phyloP scores from a whole-genome alignment of 1,284 basidiomycete genomes.

The Thecaphora thlaspeos region DNA sequence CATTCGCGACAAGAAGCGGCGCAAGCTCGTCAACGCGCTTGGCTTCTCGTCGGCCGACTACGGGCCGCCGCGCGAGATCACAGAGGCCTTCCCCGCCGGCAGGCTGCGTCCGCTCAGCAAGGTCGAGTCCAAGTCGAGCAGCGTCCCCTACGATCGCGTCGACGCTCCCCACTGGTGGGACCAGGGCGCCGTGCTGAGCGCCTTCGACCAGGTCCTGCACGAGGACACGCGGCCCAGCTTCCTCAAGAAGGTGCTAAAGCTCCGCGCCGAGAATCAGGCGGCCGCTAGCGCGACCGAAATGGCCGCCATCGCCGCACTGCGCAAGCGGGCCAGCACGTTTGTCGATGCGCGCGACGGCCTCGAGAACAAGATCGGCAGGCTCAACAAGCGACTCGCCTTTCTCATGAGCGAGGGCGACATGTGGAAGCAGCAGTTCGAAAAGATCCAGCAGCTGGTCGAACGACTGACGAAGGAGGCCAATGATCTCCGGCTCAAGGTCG shows the following conservation, averaged over 20 bases:
- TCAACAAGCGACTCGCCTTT: constrained; percentile 73
- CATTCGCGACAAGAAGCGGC: constrained; percentile 78
- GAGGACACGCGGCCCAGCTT: constrained; percentile 40
- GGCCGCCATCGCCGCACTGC: constrained; percentile 43
- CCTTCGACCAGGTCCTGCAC: constrained; percentile 73
- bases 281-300: constrained; percentile 41
- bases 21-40: constrained; percentile 63
- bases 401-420: constrained; percentile 84
- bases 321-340: constrained; percentile 80
- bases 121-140: constrained; percentile 78
- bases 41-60: constrained; percentile 41
- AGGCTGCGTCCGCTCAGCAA: constrained; percentile 60
- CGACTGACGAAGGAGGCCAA: constrained; percentile 77
- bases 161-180: constrained; percentile 90
- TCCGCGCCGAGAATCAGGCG: constrained; percentile 29
- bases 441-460: constrained; percentile 82
- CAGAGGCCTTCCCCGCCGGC: constrained; percentile 89
- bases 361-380: constrained; percentile 70
- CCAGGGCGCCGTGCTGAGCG: constrained; percentile 79
- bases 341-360: constrained; percentile 72
- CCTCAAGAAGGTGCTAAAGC: constrained; percentile 41
- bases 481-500: constrained; percentile 76
- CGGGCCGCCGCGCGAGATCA: constrained; percentile 69
- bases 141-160: constrained; percentile 77
- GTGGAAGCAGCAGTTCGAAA: constrained; percentile 84